A percentile compares a stretch with the other conserved stretches of the same genome.
Evolutionary conservation across 2,329 filamentous ascomycete species (phyloP).

Genomic region (Aureobasidium sp.): DNA sequence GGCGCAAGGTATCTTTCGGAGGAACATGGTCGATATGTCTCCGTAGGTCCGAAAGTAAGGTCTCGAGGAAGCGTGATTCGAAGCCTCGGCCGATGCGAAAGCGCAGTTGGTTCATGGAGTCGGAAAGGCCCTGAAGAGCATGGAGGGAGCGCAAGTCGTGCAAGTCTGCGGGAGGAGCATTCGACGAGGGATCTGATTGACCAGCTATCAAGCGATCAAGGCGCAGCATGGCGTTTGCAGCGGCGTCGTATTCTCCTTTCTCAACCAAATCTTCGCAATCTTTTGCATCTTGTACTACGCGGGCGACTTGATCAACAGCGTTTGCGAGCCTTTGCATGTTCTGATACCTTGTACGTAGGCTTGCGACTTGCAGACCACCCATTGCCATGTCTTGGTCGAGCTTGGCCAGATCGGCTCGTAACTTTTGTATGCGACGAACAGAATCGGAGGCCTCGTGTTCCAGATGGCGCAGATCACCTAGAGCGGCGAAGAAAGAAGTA

Average conservation of each 20-base stretch:
- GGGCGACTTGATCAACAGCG: constrained; percentile 74
- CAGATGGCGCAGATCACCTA: constrained; percentile 83
- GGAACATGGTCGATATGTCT: constrained; percentile 72
- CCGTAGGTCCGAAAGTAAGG: constrained; percentile 71
- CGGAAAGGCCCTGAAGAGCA: constrained; percentile 71
- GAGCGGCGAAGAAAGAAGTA: constrained; percentile 88
- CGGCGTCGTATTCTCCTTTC: constrained; percentile 72
- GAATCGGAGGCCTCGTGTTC: constrained; percentile 90
- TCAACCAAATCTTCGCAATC: constrained; percentile 77
- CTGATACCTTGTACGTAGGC: constrained; percentile 71
- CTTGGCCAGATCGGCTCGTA: constrained; percentile 71
- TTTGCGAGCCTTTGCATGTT: constrained; percentile 78
- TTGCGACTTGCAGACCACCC: constrained; percentile 76
- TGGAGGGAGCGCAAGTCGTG: constrained; percentile 69
- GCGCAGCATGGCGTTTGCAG: constrained; percentile 67
- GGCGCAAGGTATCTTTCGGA: constrained; percentile 64
- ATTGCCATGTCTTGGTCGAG: constrained; percentile 83
- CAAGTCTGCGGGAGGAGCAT: constrained; percentile 27
- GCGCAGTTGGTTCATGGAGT: constrained; percentile 69
- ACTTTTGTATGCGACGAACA: constrained; percentile 72
- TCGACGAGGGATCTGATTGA: constrained; percentile 43
- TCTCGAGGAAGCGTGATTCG: constrained; percentile 70
- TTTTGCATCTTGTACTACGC: constrained; percentile 67
- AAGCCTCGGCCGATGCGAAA: constrained; percentile 80
- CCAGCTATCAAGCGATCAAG: constrained; percentile 78